A percentile compares a stretch with the other conserved stretches of the same genome.
These are phyloP conservation scores for Capillidium rhysosporum DNA, from an alignment of 371 early-diverging fungal species.

Conservation along the genomic window DNA sequence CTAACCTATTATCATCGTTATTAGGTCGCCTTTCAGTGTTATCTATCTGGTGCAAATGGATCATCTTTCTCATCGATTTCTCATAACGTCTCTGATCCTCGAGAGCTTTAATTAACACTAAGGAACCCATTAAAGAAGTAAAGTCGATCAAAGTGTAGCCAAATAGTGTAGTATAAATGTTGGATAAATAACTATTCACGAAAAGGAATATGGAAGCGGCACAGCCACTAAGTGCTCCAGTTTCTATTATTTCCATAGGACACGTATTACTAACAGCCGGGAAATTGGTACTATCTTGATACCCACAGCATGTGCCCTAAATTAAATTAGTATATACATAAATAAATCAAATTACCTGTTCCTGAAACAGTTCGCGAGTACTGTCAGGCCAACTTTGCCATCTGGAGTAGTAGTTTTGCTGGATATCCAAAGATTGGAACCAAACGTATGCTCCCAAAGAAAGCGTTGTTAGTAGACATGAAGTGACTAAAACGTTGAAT, in stretches of 20 bases:
- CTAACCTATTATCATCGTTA: no score
- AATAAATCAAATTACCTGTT: not conserved
- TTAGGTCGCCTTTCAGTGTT: not conserved
- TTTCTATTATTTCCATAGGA: not conserved
- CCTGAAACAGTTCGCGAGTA: not conserved
- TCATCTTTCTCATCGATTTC: conserved; percentile 5
- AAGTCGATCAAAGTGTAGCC: conserved; percentile 15
- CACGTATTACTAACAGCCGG: not conserved
- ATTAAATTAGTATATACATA: not conserved
- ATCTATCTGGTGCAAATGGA: conserved; percentile 11
- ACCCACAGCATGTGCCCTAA: conserved; percentile 6
- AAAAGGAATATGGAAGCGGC: not conserved
- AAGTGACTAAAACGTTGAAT: not conserved
- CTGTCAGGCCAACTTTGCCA: conserved; percentile 2
- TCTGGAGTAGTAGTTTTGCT: not conserved
- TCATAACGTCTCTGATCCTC: conserved; percentile 16
- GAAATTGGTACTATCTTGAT: not conserved
- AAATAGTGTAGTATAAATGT: conserved; percentile 17
- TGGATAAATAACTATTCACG: conserved; percentile 14
- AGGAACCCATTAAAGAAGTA: conserved; percentile 12
- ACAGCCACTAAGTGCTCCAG: not conserved
- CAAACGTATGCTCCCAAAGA: conserved; percentile 5
- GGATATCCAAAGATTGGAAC: conserved; percentile 4
- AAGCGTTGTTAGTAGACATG: not conserved
- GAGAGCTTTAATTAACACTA: conserved; percentile 15